Percentiles rank a stretch among this genome's conserved stretches.
Conservation (phyloP, 371 early-diverging fungal genomes). For the Mortierella sp. region DNA sequence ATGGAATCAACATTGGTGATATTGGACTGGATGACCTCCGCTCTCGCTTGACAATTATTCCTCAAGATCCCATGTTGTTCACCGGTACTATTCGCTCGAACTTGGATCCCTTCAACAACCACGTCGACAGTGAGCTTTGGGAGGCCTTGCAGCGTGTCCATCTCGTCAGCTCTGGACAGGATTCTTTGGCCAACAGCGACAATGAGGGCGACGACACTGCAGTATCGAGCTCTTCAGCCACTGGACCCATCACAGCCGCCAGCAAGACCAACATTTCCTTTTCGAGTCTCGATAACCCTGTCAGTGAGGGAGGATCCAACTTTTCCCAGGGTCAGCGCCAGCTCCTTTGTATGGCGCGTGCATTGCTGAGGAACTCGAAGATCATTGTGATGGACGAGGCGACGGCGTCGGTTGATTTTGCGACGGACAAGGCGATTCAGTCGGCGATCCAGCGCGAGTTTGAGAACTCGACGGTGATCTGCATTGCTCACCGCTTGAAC, state of each 20-base stretch:
- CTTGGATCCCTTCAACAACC: slow-evolving; percentile 74
- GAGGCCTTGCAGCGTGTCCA: slow-evolving; percentile 67
- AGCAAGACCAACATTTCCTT: slow-evolving; percentile 59
- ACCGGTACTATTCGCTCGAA: slow-evolving; percentile 75
- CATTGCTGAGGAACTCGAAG: slow-evolving; percentile 72
- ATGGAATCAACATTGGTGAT: slow-evolving; percentile 81
- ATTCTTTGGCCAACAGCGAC: slow-evolving; percentile 34
- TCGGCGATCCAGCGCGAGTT: slow-evolving; percentile 79
- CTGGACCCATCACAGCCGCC: slow-evolving; percentile 4
- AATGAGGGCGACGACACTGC: slow-evolving; percentile 21
- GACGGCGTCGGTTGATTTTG: slow-evolving; percentile 83
- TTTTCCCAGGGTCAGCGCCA: slow-evolving; percentile 89
- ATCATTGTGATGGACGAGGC: slow-evolving; percentile 89
- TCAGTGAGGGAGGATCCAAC: slow-evolving; percentile 81
- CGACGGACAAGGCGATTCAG: slow-evolving; percentile 74
- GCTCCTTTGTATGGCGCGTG: slow-evolving; percentile 85
- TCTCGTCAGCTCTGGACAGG: slow-evolving; percentile 40
- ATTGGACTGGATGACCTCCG: slow-evolving; percentile 83
- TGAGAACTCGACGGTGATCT: slow-evolving; percentile 69
- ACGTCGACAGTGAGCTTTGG: slow-evolving; percentile 78
- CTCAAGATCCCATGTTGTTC: slow-evolving; percentile 74
- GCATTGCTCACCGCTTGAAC: slow-evolving; percentile 80
- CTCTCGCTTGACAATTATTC: slow-evolving; percentile 80
- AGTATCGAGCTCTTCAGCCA: slow-evolving; percentile 1
- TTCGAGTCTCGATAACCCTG: slow-evolving; percentile 63